phyloP scores from a whole-genome alignment of 2,329 filamentous ascomycete genomes.

The Trichophyton benhamiae region DNA sequence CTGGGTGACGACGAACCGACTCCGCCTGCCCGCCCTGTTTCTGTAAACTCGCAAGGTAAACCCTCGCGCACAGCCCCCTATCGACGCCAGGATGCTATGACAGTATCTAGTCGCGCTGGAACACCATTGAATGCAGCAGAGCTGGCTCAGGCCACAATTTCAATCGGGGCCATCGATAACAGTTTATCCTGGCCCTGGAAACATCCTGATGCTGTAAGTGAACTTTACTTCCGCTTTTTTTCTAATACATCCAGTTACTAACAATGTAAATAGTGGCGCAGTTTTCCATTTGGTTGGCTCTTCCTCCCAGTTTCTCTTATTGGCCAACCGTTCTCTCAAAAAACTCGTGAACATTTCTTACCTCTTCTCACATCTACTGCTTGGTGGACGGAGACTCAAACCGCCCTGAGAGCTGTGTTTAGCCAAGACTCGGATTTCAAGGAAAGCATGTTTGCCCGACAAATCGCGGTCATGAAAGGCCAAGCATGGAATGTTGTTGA shows the following conservation, averaged over 20 bases:
- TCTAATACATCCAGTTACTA: conserved; percentile 26
- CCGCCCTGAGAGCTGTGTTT: conserved; percentile 75
- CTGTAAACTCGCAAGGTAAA: conserved; percentile 33
- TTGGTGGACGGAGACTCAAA: conserved; percentile 94
- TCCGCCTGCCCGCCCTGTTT: conserved; percentile 51
- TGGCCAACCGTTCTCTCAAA: conserved; percentile 88
- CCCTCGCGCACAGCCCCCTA: conserved; percentile 45
- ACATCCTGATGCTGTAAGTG: conserved; percentile 71
- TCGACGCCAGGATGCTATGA: conserved; percentile 71
- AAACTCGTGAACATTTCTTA: conserved; percentile 88
- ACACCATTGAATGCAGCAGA: conserved; percentile 39
- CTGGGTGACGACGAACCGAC: conserved; percentile 37
- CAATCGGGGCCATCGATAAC: conserved; percentile 90
- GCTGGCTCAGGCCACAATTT: conserved; percentile 48
- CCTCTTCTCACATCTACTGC: conserved; percentile 84
- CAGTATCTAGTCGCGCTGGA: conserved; percentile 48
- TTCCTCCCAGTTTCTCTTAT: conserved; percentile 95
- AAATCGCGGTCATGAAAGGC: conserved; percentile 98
- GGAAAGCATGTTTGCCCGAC: conserved; percentile 96
- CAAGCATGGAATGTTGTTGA: conserved; percentile 99
- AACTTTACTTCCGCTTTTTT: background rate
- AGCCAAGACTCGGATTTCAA: conserved; percentile 91
- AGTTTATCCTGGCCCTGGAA: conserved; percentile 99
- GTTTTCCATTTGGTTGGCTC: conserved; percentile 96
- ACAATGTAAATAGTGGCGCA: conserved; percentile 46